Percentiles rank a stretch among this genome's conserved stretches.
These are phyloP conservation scores for Lasiodiplodia gonubiensis DNA, from an alignment of 2,329 filamentous ascomycete species.

Conservation along the genomic window DNA sequence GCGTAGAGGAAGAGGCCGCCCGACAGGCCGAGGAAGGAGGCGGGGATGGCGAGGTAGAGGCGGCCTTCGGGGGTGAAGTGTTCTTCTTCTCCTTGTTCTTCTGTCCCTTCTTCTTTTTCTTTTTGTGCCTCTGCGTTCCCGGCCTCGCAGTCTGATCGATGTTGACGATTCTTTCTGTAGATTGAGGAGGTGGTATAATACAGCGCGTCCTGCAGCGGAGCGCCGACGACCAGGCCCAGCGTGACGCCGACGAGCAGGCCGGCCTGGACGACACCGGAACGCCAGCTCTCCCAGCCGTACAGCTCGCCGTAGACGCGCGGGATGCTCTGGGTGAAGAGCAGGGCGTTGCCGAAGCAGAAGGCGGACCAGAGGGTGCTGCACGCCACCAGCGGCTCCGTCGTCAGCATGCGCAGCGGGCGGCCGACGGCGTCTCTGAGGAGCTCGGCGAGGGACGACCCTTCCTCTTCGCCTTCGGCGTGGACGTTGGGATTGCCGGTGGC, in stretches of 20 bases:
- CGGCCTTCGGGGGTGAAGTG: slow-evolving; percentile 51
- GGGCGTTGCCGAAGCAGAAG: slow-evolving; percentile 55
- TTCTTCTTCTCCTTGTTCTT: slow-evolving; percentile 47
- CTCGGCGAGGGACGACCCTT: neutral
- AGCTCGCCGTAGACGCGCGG: slow-evolving; percentile 49
- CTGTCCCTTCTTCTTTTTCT: slow-evolving; percentile 46
- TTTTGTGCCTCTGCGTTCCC: slow-evolving; percentile 33
- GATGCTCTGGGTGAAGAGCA: slow-evolving; percentile 56
- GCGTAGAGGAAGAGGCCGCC: slow-evolving; percentile 40
- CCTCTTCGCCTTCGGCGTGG: slow-evolving; percentile 31
- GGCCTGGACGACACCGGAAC: slow-evolving; percentile 52
- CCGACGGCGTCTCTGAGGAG: slow-evolving; percentile 30
- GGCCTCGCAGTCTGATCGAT: neutral
- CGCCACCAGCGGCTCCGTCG: slow-evolving; percentile 58
- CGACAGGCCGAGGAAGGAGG: slow-evolving; percentile 48
- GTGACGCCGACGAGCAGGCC: slow-evolving; percentile 55
- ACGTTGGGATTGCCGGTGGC: slow-evolving; percentile 40
- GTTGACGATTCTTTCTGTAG: slow-evolving; percentile 50
- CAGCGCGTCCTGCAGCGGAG: slow-evolving; percentile 44
- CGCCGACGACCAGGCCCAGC: slow-evolving; percentile 46
- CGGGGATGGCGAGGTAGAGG: slow-evolving; percentile 51
- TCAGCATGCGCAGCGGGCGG: slow-evolving; percentile 49
- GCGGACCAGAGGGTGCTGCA: slow-evolving; percentile 56
- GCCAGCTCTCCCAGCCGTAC: slow-evolving; percentile 50
- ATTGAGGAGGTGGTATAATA: slow-evolving; percentile 57